Percentiles rank a stretch among this genome's conserved stretches.
phyloP scores from a whole-genome alignment of 441 rosid genomes.

The Adansonia madagascariensis region DNA sequence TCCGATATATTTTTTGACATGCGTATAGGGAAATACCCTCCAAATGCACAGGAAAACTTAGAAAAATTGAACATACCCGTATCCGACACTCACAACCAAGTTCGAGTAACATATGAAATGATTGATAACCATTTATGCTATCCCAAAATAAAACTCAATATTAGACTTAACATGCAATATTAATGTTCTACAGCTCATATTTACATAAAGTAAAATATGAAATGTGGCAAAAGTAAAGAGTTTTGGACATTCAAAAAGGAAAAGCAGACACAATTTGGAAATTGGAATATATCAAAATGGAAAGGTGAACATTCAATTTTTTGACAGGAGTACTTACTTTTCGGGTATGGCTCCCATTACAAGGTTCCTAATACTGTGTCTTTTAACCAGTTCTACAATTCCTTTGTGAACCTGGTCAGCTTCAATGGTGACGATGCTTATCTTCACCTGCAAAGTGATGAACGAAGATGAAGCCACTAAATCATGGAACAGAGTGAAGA shows the following conservation, averaged over 20 bases:
- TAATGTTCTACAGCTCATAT: not conserved
- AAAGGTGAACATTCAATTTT: not conserved
- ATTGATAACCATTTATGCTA: not conserved
- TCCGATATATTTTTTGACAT: not conserved
- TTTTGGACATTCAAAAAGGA: not conserved
- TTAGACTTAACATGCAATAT: not conserved
- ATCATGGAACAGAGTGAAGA: conserved; percentile 13
- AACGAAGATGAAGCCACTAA: conserved; percentile 24
- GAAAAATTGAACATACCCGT: not conserved
- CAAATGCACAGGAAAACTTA: too few species aligned
- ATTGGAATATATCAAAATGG: not conserved
- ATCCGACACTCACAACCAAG: not conserved
- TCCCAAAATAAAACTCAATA: not conserved
- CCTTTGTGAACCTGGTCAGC: conserved; percentile 60
- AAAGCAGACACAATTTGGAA: not conserved
- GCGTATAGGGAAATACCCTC: too few species aligned
- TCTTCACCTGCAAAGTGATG: conserved; percentile 50
- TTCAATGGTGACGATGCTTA: conserved; percentile 46
- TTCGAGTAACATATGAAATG: not conserved
- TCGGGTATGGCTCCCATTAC: conserved; percentile 63
- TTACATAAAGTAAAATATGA: not conserved
- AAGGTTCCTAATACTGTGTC: conserved; percentile 52
- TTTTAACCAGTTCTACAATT: conserved; percentile 51
- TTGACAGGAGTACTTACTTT: conserved; percentile 43
- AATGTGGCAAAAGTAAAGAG: not conserved